Base-by-base conservation (phyloP, 1,284 basidiomycete species). In the Ganoderma resinaceum region DNA sequence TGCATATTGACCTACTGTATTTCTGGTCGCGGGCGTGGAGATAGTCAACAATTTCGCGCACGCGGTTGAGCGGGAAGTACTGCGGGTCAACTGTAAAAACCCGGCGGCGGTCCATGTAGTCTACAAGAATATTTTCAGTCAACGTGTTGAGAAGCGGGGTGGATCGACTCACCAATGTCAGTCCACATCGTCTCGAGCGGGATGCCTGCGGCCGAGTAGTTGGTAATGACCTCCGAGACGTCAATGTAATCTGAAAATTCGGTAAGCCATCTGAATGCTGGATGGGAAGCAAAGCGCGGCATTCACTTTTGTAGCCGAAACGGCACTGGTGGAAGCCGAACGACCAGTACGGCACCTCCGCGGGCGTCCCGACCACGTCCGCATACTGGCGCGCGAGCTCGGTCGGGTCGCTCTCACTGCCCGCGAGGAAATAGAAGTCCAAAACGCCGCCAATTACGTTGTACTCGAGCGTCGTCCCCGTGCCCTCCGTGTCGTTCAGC, bases 161-260 rank as follows among this genome's bases (percentile, higher is more conserved):
- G 40, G 61, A 14, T 0, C 29, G 0, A 65, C 78, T 40, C 74
- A 85, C 88, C 89, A 53, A 93, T 93, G 76, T 92, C 91, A 11
- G 89, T 91, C 91, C 91, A 92, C 88, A 91, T 91, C 0, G 89
- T 89, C 77, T 92, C 91, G 3, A 92, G 83, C 3, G 91, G 91
- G 63, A 92, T 92, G 2, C 79, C 76, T 0, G 89, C 87, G 2
- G 79, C 82, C 3, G 87, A 85, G 69, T 91, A 91, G 75, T 87
- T 89, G 0, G 84, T 78, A 66, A 91, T 87, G 7, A 91, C 89
- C 58, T 82, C 78, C 0, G 89, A 85, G 1, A 91, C 88, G 58
- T 89, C 86, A 26, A 90, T 81, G 60, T 83, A 91, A 74, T 89
- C 89, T 89, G 65, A 1, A 46, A 11, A n/a, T 2, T 37, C 23